These are phyloP conservation scores for Endothia cerciana DNA, from an alignment of 2,329 filamentous ascomycete species.

Conservation along the genomic window DNA sequence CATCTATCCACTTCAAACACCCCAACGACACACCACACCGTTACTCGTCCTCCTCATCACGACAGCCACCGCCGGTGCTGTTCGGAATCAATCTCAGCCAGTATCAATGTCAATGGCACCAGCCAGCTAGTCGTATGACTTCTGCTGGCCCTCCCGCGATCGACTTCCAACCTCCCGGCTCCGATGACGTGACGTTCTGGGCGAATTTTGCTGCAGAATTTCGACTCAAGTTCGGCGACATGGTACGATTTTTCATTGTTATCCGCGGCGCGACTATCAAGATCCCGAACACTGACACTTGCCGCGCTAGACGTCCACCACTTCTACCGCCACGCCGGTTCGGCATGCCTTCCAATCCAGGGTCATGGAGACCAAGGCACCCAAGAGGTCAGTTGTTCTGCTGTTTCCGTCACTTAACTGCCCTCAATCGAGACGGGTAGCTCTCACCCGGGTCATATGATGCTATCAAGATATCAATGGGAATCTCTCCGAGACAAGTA, in stretches of 20 bases:
- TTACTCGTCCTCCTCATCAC: neutral
- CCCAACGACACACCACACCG: constrained; percentile 1
- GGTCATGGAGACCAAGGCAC: constrained; percentile 81
- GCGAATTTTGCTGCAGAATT: constrained; percentile 35
- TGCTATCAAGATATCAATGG: constrained; percentile 93
- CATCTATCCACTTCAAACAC: constrained; percentile 3
- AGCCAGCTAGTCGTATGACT: constrained; percentile 28
- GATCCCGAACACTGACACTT: constrained; percentile 23
- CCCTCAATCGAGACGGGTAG: constrained; percentile 24
- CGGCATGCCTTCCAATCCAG: constrained; percentile 79
- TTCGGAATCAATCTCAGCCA: constrained; percentile 6
- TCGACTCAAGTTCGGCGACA: constrained; percentile 33
- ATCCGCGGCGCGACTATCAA: neutral
- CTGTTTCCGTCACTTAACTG: constrained; percentile 25
- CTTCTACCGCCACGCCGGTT: constrained; percentile 72
- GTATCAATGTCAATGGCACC: constrained; percentile 19
- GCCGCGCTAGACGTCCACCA: constrained; percentile 64
- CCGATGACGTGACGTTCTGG: constrained; percentile 33
- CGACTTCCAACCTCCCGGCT: constrained; percentile 28
- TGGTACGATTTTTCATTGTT: constrained; percentile 31
- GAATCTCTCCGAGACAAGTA: constrained; percentile 99
- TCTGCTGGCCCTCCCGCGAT: constrained; percentile 28
- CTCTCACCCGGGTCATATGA: constrained; percentile 54
- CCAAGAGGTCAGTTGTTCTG: constrained; percentile 76
- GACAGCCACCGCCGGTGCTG: constrained; percentile 6